These are phyloP conservation scores for Magnolia kwangsiensis DNA, from an alignment of 164 flowering plant genomes.

Conservation along the genomic window DNA sequence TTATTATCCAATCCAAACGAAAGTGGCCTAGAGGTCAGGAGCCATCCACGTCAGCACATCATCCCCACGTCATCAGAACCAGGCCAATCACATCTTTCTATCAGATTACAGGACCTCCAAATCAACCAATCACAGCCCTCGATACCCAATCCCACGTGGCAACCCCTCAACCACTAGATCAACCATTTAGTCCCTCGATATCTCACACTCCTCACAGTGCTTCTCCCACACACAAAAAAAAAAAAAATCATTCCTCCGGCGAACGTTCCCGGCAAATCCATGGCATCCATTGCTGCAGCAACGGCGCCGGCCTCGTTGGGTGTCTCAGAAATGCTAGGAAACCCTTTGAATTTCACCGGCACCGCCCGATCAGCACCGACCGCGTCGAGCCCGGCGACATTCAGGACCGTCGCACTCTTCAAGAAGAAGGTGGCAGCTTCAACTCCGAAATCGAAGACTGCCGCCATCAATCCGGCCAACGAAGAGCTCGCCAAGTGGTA, in stretches of 20 bases:
- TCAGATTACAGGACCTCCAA: slow-evolving; percentile 37
- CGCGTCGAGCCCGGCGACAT: slow-evolving; percentile 39
- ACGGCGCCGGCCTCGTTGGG: slow-evolving; percentile 60
- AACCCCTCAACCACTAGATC: slow-evolving; percentile 57
- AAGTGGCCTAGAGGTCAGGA: neutral
- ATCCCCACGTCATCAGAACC: slow-evolving; percentile 38
- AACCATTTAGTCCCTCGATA: slow-evolving; percentile 36
- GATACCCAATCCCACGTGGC: slow-evolving; percentile 44
- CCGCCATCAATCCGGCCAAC: slow-evolving; percentile 36
- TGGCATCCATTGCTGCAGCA: slow-evolving; percentile 79
- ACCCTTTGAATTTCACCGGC: slow-evolving; percentile 41
- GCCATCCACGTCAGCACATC: slow-evolving; percentile 31
- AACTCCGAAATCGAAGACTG: slow-evolving; percentile 50
- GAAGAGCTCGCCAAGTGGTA: slow-evolving; percentile 99
- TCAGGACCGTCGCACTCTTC: slow-evolving; percentile 84
- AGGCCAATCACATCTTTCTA: slow-evolving; percentile 34
- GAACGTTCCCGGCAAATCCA: slow-evolving; percentile 11
- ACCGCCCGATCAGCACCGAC: slow-evolving; percentile 43
- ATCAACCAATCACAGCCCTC: slow-evolving; percentile 33
- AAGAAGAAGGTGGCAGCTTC: slow-evolving; percentile 68
- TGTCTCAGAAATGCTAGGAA: slow-evolving; percentile 72
- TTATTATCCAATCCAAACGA: neutral
- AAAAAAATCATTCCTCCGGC: neutral
- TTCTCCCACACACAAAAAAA: neutral
- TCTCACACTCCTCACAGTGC: neutral